These are phyloP conservation scores for Hypoxylon sp. DNA, from an alignment of 2,329 filamentous ascomycete species.

Conservation along the genomic window DNA sequence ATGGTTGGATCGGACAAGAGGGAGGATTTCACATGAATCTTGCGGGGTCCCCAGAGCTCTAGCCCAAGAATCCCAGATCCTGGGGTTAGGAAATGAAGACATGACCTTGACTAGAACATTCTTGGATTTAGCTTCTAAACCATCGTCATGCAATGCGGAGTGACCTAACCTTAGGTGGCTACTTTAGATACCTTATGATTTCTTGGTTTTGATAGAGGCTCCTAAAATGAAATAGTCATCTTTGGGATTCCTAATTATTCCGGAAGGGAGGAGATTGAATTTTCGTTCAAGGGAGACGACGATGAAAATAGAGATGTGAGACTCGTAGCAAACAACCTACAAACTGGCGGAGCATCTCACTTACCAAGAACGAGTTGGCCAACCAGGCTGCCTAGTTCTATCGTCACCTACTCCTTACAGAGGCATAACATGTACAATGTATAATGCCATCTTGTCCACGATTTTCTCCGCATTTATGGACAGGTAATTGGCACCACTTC, in stretches of 20 bases:
- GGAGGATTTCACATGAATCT: conserved; percentile 39
- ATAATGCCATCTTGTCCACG: conserved; percentile 8
- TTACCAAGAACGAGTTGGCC: conserved; percentile 3
- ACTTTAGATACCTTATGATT: conserved; percentile 27
- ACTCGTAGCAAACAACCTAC: background rate
- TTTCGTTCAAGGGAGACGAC: conserved; percentile 5
- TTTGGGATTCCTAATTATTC: conserved; percentile 24
- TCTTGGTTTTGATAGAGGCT: conserved; percentile 17
- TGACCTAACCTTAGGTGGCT: conserved; percentile 38
- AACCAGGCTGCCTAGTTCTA: background rate
- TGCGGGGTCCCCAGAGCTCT: conserved; percentile 40
- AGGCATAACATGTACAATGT: conserved; percentile 4
- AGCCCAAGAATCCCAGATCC: conserved; percentile 26
- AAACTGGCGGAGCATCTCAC: conserved; percentile 1
- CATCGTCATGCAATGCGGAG: conserved; percentile 38
- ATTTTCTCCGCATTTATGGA: conserved; percentile 26
- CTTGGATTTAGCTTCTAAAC: conserved; percentile 38
- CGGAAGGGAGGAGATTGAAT: conserved; percentile 7
- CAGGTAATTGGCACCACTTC: conserved; percentile 20
- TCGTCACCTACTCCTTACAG: background rate
- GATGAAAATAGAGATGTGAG: conserved; percentile 8
- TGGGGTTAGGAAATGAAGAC: conserved; percentile 36
- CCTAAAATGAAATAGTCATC: conserved; percentile 16
- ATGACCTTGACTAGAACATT: conserved; percentile 37
- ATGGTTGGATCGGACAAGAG: conserved; percentile 39